Percentiles rank a stretch among this genome's conserved stretches.
Evolutionary conservation across 2,329 filamentous ascomycete species (phyloP).

Genomic region (Knufia fluminis): DNA sequence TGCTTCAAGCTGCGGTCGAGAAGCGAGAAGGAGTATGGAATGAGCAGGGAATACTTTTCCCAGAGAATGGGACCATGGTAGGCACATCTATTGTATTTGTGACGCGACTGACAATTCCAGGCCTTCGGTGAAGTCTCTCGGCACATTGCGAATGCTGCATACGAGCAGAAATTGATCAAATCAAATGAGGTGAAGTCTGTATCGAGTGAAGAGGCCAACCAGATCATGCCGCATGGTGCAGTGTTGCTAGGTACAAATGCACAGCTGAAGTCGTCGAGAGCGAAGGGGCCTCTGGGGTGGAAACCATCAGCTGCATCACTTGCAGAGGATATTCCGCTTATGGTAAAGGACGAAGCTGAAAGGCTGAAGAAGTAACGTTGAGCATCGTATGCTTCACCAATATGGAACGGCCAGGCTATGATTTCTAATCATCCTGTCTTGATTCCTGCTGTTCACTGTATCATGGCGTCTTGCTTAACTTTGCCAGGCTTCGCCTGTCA

Average conservation of each 20-base stretch:
- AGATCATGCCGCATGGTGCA: conserved; percentile 20
- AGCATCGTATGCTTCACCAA: no score
- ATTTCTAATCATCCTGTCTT: no score
- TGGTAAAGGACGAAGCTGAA: conserved; percentile 21
- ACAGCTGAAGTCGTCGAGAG: conserved; percentile 19
- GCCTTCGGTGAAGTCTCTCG: conserved; percentile 23
- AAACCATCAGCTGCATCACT: conserved; percentile 18
- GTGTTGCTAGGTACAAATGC: conserved; percentile 28
- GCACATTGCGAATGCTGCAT: conserved; percentile 20
- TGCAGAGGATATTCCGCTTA: conserved; percentile 23
- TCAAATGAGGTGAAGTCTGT: conserved; percentile 20
- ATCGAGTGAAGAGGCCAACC: conserved; percentile 22
- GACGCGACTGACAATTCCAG: conserved; percentile 14
- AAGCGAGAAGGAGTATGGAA: conserved; percentile 29
- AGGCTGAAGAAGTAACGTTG: conserved; percentile 13
- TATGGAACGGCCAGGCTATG: no score
- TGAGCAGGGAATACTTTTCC: conserved; percentile 32
- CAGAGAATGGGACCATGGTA: conserved; percentile 23
- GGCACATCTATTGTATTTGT: conserved; percentile 9
- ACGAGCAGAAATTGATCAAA: conserved; percentile 20
- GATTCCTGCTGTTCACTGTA: no score
- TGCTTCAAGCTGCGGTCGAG: conserved; percentile 38
- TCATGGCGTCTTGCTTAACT: no score
- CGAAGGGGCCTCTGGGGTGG: conserved; percentile 23
- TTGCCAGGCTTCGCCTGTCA: no score